phyloP scores from a whole-genome alignment of 345 rosid genomes.

The Cardamine occulta region DNA sequence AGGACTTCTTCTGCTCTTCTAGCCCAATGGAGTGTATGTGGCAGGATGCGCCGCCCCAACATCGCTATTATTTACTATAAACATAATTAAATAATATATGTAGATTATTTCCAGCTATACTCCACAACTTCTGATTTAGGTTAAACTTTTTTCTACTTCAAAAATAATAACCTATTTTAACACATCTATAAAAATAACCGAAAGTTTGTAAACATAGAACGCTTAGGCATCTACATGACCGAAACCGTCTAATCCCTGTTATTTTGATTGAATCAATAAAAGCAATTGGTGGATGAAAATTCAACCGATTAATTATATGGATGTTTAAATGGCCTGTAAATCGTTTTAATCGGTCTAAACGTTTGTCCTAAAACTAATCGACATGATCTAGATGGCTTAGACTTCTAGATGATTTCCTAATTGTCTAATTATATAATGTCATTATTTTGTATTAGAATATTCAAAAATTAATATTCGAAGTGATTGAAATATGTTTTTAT shows the following conservation, averaged over 20 bases:
- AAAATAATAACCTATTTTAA: not conserved
- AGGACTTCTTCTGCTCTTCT: not conserved
- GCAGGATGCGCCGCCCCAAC: constrained; percentile 31
- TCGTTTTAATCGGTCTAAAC: not conserved
- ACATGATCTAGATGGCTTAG: not conserved
- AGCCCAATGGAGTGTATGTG: constrained; percentile 7
- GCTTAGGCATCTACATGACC: not conserved
- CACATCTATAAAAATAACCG: not conserved
- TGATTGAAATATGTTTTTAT: not conserved
- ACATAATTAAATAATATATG: not conserved
- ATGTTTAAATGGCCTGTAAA: not conserved
- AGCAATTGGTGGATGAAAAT: not conserved
- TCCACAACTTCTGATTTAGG: constrained; percentile 18
- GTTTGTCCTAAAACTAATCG: not conserved
- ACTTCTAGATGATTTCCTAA: not conserved
- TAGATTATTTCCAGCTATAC: not conserved
- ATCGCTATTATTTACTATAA: not conserved
- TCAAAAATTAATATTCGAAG: not conserved
- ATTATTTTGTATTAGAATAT: not conserved
- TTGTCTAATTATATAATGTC: not conserved
- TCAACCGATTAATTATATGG: not conserved
- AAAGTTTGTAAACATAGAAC: not conserved
- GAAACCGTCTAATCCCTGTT: not conserved
- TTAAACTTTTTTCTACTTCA: not conserved
- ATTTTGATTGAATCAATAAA: not conserved